Percentiles rank a stretch among this genome's conserved stretches.
Evolutionary conservation across 352 stramenopile genomes (phyloP).

Genomic region (Globisporangium orthogonon): DNA sequence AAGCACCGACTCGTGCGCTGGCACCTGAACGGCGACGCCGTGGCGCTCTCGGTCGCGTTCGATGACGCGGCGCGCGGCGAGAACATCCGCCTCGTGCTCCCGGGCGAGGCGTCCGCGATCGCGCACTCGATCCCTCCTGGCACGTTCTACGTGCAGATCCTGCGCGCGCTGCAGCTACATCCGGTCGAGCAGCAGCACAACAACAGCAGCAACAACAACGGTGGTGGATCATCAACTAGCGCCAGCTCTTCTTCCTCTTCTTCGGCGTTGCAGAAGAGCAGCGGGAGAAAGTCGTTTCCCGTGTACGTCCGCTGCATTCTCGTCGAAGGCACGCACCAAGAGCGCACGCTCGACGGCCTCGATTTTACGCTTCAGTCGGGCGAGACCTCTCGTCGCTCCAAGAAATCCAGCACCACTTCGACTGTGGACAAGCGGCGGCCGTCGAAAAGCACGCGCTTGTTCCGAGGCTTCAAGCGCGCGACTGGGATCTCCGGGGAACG

Average conservation of each 20-base stretch:
- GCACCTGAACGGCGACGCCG: constrained; percentile 79
- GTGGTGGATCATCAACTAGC: background rate
- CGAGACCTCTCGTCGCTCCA: too few relatives aligned
- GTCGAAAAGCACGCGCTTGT: constrained; percentile 59
- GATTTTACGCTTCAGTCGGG: constrained; percentile 18
- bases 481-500: constrained; percentile 68
- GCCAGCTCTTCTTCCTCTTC: too few relatives aligned
- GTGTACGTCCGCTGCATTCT: constrained; percentile 76
- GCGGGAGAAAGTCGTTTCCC: constrained; percentile 39
- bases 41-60: constrained; percentile 76
- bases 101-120: constrained; percentile 66
- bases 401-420: too few relatives aligned
- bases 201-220: background rate
- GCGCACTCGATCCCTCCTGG: constrained; percentile 65
- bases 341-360: constrained; percentile 67
- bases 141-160: constrained; percentile 79
- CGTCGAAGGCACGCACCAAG: constrained; percentile 67
- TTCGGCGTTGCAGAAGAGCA: background rate
- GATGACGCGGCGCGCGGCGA: constrained; percentile 58
- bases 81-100: constrained; percentile 73
- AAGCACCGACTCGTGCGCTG: constrained; percentile 79
- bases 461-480: constrained; percentile 66
- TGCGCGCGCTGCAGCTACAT: constrained; percentile 61
- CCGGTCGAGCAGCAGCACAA: constrained; percentile 20
- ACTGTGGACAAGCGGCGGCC: constrained; percentile 21